Evolutionary conservation across 768 basidiomycete genomes (phyloP).

Genomic region (Amyloporia xantha): DNA sequence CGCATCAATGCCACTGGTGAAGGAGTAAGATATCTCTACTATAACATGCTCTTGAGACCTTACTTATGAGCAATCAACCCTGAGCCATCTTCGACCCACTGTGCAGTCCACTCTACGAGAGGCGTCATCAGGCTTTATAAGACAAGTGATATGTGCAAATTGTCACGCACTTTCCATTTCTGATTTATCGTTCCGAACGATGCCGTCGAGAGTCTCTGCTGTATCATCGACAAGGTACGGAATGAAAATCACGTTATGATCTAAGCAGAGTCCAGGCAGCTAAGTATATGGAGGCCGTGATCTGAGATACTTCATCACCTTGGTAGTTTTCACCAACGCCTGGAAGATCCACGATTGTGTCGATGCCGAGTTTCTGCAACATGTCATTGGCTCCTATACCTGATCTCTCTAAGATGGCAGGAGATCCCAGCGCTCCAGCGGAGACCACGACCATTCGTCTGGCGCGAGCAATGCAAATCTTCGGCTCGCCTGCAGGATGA

Average conservation of each 20-base stretch:
- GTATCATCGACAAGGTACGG: slow-evolving; percentile 11
- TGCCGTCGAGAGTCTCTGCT: slow-evolving; percentile 16
- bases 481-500: slow-evolving; percentile 7
- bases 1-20: slow-evolving; percentile 44
- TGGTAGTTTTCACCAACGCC: slow-evolving; percentile 39
- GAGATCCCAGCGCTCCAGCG: slow-evolving; percentile 36
- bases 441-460: slow-evolving; percentile 31
- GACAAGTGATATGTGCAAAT: neutral
- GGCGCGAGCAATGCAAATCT: slow-evolving; percentile 22
- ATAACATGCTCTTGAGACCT: neutral
- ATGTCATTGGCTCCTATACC: slow-evolving; percentile 32
- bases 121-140: neutral
- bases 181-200: slow-evolving; percentile 10
- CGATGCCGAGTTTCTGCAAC: slow-evolving; percentile 25
- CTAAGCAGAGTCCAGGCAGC: slow-evolving; percentile 6
- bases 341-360: slow-evolving; percentile 28
- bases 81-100: slow-evolving; percentile 33
- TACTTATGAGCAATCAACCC: slow-evolving; percentile 54
- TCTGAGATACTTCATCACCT: too few species aligned
- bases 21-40: neutral
- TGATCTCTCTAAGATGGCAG: slow-evolving; percentile 49
- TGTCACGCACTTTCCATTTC: slow-evolving; percentile 14
- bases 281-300: too few species aligned
- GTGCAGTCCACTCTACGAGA: slow-evolving; percentile 24
- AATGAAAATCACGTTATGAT: slow-evolving; percentile 9